Conservation (phyloP, 2,329 filamentous ascomycete species). For the Curvularia verruculosa region DNA sequence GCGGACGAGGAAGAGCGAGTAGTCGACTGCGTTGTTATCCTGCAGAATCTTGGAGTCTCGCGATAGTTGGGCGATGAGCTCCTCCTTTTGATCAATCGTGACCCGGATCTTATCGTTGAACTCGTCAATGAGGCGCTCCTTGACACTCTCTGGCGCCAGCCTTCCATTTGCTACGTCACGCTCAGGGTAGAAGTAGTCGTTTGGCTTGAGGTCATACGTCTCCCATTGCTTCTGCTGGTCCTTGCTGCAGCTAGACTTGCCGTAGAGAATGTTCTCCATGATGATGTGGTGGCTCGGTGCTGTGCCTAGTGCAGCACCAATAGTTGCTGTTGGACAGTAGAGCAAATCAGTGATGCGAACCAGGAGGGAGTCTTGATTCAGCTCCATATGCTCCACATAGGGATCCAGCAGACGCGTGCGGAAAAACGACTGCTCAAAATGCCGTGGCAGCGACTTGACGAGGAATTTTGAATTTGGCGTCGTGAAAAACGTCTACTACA, state of each 20-base stretch:
- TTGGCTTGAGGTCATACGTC: constrained; percentile 76
- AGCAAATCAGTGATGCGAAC: constrained; percentile 76
- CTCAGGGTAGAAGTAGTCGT: constrained; percentile 77
- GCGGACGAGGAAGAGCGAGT: constrained; percentile 74
- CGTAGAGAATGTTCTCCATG: constrained; percentile 77
- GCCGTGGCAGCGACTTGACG: constrained; percentile 72
- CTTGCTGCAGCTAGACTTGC: constrained; percentile 55
- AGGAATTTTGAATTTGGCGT: constrained; percentile 71
- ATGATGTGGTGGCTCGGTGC: constrained; percentile 75
- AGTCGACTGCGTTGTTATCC: constrained; percentile 71
- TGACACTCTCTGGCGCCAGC: constrained; percentile 68
- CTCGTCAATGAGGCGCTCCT: constrained; percentile 68
- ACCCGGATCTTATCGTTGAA: constrained; percentile 71
- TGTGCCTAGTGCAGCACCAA: constrained; percentile 65
- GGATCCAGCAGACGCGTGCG: constrained; percentile 67
- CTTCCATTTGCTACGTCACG: constrained; percentile 70
- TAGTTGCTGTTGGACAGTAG: constrained; percentile 59
- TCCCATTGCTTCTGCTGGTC: constrained; percentile 63
- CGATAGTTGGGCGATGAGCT: constrained; percentile 62
- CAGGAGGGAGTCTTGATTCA: constrained; percentile 65
- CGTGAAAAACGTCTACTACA: constrained; percentile 68
- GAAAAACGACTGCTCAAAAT: constrained; percentile 75
- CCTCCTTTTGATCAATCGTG: constrained; percentile 59
- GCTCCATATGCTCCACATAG: constrained; percentile 68
- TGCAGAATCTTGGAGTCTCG: constrained; percentile 69